Percentiles rank a stretch among this genome's conserved stretches.
Conservation (phyloP, 2,329 filamentous ascomycete species). For the Scleromitrula shiraiana region DNA sequence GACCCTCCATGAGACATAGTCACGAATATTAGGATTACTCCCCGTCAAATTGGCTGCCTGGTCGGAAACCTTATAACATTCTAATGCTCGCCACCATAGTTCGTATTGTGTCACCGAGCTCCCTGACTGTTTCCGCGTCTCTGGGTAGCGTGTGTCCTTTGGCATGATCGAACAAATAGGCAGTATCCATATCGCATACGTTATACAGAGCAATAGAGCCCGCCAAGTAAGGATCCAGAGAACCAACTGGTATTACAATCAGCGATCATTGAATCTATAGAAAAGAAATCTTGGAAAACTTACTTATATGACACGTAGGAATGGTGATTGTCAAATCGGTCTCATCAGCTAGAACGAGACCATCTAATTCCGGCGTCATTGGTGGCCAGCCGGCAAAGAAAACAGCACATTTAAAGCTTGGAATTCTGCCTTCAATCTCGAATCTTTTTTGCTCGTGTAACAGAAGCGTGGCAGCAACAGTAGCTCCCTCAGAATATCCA, state of each 20-base stretch:
- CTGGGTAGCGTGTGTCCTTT: conserved; percentile 57
- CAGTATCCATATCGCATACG: conserved; percentile 53
- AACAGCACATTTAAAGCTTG: conserved; percentile 37
- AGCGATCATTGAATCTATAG: conserved; percentile 9
- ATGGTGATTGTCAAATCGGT: conserved; percentile 43
- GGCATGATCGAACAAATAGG: conserved; percentile 55
- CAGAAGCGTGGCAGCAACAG: conserved; percentile 45
- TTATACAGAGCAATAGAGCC: conserved; percentile 56
- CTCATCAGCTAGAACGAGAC: conserved; percentile 44
- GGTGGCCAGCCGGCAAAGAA: conserved; percentile 49
- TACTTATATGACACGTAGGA: conserved; percentile 39
- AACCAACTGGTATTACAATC: conserved; percentile 36
- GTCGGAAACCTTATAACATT: not conserved
- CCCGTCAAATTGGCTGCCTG: too few relatives aligned
- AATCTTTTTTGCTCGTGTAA: conserved; percentile 40
- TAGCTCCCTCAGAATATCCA: conserved; percentile 54
- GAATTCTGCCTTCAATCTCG: conserved; percentile 25
- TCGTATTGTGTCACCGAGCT: conserved; percentile 26
- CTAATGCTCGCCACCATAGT: conserved; percentile 16
- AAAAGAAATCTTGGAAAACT: conserved; percentile 6
- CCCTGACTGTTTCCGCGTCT: conserved; percentile 33
- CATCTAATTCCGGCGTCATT: conserved; percentile 37
- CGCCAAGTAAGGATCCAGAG: conserved; percentile 52
- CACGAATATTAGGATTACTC: too few relatives aligned
- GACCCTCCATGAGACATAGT: not conserved